Evolutionary conservation across 495 filamentous ascomycete genomes (phyloP).

Genomic region (Podospora comata): DNA sequence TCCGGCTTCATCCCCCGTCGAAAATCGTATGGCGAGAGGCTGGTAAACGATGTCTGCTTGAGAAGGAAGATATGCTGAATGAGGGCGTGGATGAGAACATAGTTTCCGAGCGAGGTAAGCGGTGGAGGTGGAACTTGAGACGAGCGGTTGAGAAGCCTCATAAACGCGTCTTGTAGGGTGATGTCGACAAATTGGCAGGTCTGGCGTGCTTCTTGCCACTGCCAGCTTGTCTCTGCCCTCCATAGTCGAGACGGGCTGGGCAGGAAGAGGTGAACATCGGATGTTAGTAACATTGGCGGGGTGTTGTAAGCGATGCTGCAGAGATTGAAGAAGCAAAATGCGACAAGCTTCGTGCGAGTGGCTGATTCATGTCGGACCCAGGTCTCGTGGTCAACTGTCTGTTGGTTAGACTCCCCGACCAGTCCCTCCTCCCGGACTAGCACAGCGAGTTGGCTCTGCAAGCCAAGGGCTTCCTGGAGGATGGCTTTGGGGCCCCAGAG

Average conservation of each 20-base stretch:
- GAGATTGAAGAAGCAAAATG: conserved; percentile 58
- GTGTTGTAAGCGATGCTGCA: conserved; percentile 58
- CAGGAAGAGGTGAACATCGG: conserved; percentile 59
- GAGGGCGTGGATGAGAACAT: conserved; percentile 64
- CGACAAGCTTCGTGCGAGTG: conserved; percentile 56
- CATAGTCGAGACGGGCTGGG: conserved; percentile 55
- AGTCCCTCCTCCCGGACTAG: conserved; percentile 55
- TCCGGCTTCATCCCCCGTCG: conserved; percentile 49
- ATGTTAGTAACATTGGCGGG: conserved; percentile 56
- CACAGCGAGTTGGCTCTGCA: conserved; percentile 53
- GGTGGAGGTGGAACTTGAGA: conserved; percentile 49
- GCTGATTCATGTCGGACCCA: conserved; percentile 56
- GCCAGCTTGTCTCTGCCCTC: conserved; percentile 49
- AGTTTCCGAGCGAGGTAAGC: conserved; percentile 61
- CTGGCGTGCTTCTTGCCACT: conserved; percentile 50
- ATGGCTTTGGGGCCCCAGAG: conserved; percentile 57
- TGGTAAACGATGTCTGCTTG: conserved; percentile 54
- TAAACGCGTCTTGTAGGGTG: conserved; percentile 49
- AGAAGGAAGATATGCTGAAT: conserved; percentile 67
- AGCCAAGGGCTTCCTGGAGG: conserved; percentile 52
- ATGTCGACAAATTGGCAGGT: conserved; percentile 43
- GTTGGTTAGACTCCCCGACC: conserved; percentile 38
- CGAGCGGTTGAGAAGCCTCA: conserved; percentile 44
- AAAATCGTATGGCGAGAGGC: conserved; percentile 42
- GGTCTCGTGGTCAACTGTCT: conserved; percentile 50